Base-by-base conservation (phyloP, 192 early-diverging fungal species). In the Phlyctochytrium arcticum region DNA sequence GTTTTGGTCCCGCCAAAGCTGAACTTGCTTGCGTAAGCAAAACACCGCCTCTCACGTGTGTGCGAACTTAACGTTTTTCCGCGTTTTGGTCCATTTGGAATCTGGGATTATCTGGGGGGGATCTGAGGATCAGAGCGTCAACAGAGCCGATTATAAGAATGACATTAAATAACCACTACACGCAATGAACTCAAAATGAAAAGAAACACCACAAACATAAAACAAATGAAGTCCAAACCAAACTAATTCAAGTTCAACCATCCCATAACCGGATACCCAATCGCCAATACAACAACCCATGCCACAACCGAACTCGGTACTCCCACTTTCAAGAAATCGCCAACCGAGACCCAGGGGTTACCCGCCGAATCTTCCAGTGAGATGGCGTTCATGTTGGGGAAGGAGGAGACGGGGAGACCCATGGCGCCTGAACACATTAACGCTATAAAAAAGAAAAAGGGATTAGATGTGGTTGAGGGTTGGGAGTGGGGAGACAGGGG, bases 341-440 rank as follows among this genome's bases (percentile, higher is more conserved):
- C 64, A 2, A 92, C 92, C 31, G 71, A 73, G 57, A 98, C 65
- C 71, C 92, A 98, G 33, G 88, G 89, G 31, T 83, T 79, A 26
- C 95, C 95, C 58, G 89, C 83, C 2, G 88, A 84, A 54, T 95
- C 91, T 71, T 95, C 93, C 71, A 92, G 83, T 66, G 89, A 87
- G 39, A 98, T 93, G 31, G 95, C 93, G 62, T 95, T 95, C 93
- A 98, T 95, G 60, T 98, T 98, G 1, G 95, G 95, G 78, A 95
- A 98, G 0, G 92, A 92, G 0, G 91, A 93, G 5, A 98, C 92
- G 2, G 95, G 93, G 8, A 97, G 75, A 0, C 89, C 91, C 92
- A 94, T 94, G 7, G 91, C 93, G 26, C 86, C 90, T 3, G 89
- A 92, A 51, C 90, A 92, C 81, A 95, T 87, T 24, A 95, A 75